A percentile compares a stretch with the other conserved stretches of the same genome.
phyloP scores from a whole-genome alignment of 1,284 basidiomycete genomes.

The Ceratobasidium sp. region DNA sequence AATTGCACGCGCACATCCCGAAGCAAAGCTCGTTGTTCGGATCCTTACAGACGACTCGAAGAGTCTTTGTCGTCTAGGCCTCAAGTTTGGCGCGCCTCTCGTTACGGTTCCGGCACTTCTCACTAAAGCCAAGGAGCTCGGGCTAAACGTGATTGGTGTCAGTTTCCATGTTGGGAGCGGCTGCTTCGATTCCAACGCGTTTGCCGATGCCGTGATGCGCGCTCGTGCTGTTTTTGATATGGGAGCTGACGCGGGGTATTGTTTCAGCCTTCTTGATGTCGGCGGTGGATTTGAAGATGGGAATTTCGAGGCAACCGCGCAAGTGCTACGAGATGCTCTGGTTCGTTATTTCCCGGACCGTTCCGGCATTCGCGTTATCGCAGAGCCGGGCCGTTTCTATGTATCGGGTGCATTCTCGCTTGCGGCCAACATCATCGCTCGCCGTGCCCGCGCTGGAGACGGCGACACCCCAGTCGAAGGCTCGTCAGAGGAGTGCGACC shows the following conservation, averaged over 20 bases:
- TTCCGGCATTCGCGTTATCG: constrained; percentile 80
- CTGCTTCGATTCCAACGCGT: constrained; percentile 90
- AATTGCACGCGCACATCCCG: constrained; percentile 81
- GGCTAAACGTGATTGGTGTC: constrained; percentile 89
- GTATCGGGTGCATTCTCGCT: constrained; percentile 93
- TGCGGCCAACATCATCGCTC: constrained; percentile 92
- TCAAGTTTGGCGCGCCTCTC: constrained; percentile 97
- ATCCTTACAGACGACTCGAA: constrained; percentile 98
- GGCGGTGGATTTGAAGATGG: constrained; percentile 96
- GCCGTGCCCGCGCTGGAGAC: constrained; percentile 60
- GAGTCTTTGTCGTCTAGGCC: constrained; percentile 89
- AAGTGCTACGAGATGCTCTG: constrained; percentile 75
- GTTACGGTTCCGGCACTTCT: constrained; percentile 81
- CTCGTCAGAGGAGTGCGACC: constrained; percentile 56
- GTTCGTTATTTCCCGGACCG: constrained; percentile 83
- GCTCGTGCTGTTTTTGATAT: constrained; percentile 88
- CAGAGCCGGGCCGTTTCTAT: constrained; percentile 95
- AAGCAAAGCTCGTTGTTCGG: constrained; percentile 87
- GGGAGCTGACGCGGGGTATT: constrained; percentile 81
- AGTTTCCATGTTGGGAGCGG: constrained; percentile 99
- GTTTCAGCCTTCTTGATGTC: constrained; percentile 86
- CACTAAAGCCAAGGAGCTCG: constrained; percentile 77
- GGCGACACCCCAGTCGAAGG: constrained; percentile 53
- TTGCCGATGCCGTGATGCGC: constrained; percentile 86
- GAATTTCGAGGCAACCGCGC: constrained; percentile 83